Percentiles rank a stretch among this genome's conserved stretches.
Evolutionary conservation across 2,329 filamentous ascomycete species (phyloP).

Genomic region (Tympanopsis confertula): DNA sequence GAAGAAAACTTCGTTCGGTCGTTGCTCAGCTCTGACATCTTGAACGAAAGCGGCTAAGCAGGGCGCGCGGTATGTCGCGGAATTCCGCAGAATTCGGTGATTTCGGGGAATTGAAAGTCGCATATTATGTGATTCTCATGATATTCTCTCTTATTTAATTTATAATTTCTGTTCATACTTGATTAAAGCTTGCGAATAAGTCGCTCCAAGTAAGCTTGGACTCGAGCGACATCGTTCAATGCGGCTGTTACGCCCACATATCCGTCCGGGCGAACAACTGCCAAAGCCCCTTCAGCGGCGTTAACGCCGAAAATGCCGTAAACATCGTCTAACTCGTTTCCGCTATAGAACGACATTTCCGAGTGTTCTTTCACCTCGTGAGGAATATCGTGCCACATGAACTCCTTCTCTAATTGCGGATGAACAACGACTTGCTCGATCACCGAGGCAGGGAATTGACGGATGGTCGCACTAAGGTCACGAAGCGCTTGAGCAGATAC

Average conservation of each 20-base stretch:
- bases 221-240: slow-evolving; percentile 3
- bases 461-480: slow-evolving; percentile 5
- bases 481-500: slow-evolving; percentile 5
- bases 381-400: slow-evolving; percentile 10
- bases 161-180: too few relatives aligned
- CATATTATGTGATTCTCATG: too few relatives aligned
- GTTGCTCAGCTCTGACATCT: too few relatives aligned
- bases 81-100: too few relatives aligned
- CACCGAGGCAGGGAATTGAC: slow-evolving; percentile 5
- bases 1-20: too few relatives aligned
- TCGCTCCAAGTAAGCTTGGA: slow-evolving; percentile 4
- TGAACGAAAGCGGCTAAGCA: too few relatives aligned
- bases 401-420: slow-evolving; percentile 4
- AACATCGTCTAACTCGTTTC: slow-evolving; percentile 6
- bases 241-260: slow-evolving; percentile 8
- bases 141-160: too few relatives aligned
- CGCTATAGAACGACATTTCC: slow-evolving; percentile 9
- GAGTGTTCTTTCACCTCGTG: slow-evolving; percentile 5
- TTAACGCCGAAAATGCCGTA: slow-evolving; percentile 8
- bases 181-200: too few relatives aligned
- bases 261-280: slow-evolving; percentile 9
- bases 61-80: too few relatives aligned
- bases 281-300: slow-evolving; percentile 5
- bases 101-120: too few relatives aligned
- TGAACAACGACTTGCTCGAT: slow-evolving; percentile 9